phyloP scores from a whole-genome alignment of 2,329 filamentous ascomycete species.

The Pseudophaeomoniella oleicola region DNA sequence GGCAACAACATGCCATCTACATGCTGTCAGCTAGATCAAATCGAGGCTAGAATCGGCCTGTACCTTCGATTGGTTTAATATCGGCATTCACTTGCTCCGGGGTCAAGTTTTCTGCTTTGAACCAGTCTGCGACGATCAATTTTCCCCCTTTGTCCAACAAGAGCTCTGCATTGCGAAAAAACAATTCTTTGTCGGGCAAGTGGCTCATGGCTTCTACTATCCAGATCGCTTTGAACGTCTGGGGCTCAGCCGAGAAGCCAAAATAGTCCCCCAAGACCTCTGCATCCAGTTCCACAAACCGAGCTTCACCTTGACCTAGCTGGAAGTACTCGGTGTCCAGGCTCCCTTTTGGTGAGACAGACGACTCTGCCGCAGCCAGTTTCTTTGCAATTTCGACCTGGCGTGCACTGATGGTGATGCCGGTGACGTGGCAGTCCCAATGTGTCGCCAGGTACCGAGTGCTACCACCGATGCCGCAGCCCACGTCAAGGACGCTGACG shows the following conservation, averaged over 20 bases:
- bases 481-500: slow-evolving; percentile 41
- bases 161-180: slow-evolving; percentile 38
- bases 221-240: slow-evolving; percentile 42
- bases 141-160: slow-evolving; percentile 36
- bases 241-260: slow-evolving; percentile 21
- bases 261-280: slow-evolving; percentile 41
- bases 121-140: slow-evolving; percentile 47
- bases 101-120: slow-evolving; percentile 36
- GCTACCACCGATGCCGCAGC: slow-evolving; percentile 47
- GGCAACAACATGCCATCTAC: slow-evolving; percentile 47
- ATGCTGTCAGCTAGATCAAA: not conserved
- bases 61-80: slow-evolving; percentile 45
- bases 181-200: slow-evolving; percentile 43
- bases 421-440: slow-evolving; percentile 39
- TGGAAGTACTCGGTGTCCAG: not conserved
- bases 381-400: slow-evolving; percentile 44
- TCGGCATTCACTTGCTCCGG: slow-evolving; percentile 33
- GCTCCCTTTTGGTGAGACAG: not conserved
- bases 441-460: slow-evolving; percentile 39
- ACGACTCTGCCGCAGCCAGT: slow-evolving; percentile 25
- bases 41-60: not conserved
- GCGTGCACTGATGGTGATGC: slow-evolving; percentile 44
- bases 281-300: slow-evolving; percentile 45
- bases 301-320: slow-evolving; percentile 26
- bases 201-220: slow-evolving; percentile 49